Base-by-base conservation (phyloP, 2,329 filamentous ascomycete genomes). In the Paracoccidioides brasiliensis region DNA sequence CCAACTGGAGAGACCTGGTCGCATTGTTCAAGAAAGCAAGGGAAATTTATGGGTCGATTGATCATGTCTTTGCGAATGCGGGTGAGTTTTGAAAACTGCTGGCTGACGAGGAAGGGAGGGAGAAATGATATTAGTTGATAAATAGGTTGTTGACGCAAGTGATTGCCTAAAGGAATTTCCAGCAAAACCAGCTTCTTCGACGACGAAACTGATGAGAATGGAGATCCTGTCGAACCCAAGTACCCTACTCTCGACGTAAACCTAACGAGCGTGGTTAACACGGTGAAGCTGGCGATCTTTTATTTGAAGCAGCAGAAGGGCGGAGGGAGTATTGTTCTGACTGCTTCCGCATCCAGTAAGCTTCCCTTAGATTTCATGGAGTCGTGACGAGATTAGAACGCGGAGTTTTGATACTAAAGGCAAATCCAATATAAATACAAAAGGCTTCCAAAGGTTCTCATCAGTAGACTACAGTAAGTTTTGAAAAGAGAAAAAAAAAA, bases 321-420 rank as follows among this genome's bases (percentile, higher is more conserved):
- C 46, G 70, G 74, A n/a, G 74, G 76, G n/a, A 79, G 76, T 55
- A 72, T 83, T 32, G 77, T 81, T 14, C 69, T 81, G 46, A 78
- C 73, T 49, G 74, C 73, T 3, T 82, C 80, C 4, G 76, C 78
- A 0, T 72, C 71, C 33, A 38, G 56, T 58, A 55, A 32, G 49
- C 45, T 9, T 33, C 15, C 22, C 7, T 22, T 22, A 22, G 22
- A 22, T 22, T 2, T 22, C 22, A 22, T 22, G 2, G 22, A 22
- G 22, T 22, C 22, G 22, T 22, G 22, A 22, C 22, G 22, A 22
- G 22, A 22, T 22, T 22, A 22, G 22, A 22, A 22, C 1, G 22
- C 22, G 22, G 22, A 22, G 22, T 22, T 22, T 22, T 22, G 22
- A 22, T 22, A 22, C 22, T 22, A 22, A 22, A 22, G 22, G 22